Evolutionary conservation across 2,329 filamentous ascomycete genomes (phyloP), one percentile per base, ranked within the genome.

Genomic region (Dactylellina parvicollis): DNA sequence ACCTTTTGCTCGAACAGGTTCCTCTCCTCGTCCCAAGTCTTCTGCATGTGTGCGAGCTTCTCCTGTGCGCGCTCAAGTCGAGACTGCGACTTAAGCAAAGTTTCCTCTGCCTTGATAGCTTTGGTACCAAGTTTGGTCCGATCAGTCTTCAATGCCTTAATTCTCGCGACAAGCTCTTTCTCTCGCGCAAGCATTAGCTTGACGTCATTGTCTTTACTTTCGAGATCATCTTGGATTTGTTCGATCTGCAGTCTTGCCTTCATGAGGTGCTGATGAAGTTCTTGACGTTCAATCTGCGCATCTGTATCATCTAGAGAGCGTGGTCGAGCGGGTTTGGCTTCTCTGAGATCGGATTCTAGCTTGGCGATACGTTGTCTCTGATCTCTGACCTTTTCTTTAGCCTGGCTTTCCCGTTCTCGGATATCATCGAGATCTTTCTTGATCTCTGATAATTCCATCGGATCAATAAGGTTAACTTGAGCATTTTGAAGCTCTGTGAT

Each of bases 261-360:
- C 42, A 82, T 80, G 61, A 79, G 20, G 82, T 81, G 52, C 79
- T 81, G 34, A 75, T 79, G 52, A 76, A 79, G 83, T 78, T 76
- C 80, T 77, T 79, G 80, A 76, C 78, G 83, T 80, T 83, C 82
- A 76, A 82, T 83, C 77, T 81, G 81, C 77, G 81, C 79, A 76
- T 80, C 77, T 2, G 77, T 78, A 9, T 75, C 61, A 22, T 81
- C 81, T 67, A 83, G 81, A 56, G 83, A 36, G 75, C 76, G 62
- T 77, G 69, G 40, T 72, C 75, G 56, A 76, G 74, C 42, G 71
- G 78, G 70, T 64, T 88, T 85, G 4, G 86, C 83, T 67, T 92
- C 87, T 75, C 90, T 88, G 3, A 89, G 83, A 69, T 89, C 86
- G 40, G 85, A 85, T 78, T 92, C 89, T 14, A 92, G 84, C 34